Conservation (phyloP, 2,329 filamentous ascomycete species). For the Cytospora piceicola region DNA sequence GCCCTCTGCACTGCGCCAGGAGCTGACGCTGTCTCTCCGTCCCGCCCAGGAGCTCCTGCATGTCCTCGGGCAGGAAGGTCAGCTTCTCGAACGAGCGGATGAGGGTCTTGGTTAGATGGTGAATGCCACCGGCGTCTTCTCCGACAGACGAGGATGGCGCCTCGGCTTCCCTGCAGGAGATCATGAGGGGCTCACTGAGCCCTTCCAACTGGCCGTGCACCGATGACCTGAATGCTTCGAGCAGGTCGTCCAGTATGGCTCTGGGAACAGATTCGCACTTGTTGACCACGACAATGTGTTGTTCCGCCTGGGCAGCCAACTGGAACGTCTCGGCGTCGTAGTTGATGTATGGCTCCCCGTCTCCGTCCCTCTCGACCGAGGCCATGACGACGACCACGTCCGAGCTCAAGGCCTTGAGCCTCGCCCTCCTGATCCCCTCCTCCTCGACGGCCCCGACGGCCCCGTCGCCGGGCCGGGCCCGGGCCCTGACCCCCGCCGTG, state of each 20-base stretch:
- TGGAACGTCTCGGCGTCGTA: slow-evolving; percentile 60
- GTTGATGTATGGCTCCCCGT: slow-evolving; percentile 46
- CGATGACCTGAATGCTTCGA: slow-evolving; percentile 45
- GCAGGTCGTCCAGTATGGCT: slow-evolving; percentile 42
- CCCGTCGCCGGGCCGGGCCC: slow-evolving; percentile 32
- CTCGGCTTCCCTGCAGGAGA: slow-evolving; percentile 73
- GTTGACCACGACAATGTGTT: slow-evolving; percentile 62
- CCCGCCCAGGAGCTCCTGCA: slow-evolving; percentile 85
- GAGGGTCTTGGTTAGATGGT: slow-evolving; percentile 68
- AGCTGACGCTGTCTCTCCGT: slow-evolving; percentile 87
- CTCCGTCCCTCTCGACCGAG: slow-evolving; percentile 62
- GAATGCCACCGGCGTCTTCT: slow-evolving; percentile 66
- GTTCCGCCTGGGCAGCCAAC: slow-evolving; percentile 53
- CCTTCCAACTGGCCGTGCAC: slow-evolving; percentile 46
- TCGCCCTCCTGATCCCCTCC: slow-evolving; percentile 89
- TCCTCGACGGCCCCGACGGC: slow-evolving; percentile 75
- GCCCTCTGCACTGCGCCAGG: slow-evolving; percentile 70
- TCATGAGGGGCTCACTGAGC: slow-evolving; percentile 51
- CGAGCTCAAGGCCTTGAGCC: slow-evolving; percentile 77
- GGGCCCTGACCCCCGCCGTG: slow-evolving; percentile 81
- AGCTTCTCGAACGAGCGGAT: slow-evolving; percentile 70
- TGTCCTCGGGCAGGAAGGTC: slow-evolving; percentile 71
- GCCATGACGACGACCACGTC: slow-evolving; percentile 84
- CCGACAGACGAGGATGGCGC: slow-evolving; percentile 30
- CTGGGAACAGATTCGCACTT: slow-evolving; percentile 58